Percentiles rank a stretch among this genome's conserved stretches.
phyloP scores from a whole-genome alignment of 345 rosid species.

The Psidium friedrichsthalianum region DNA sequence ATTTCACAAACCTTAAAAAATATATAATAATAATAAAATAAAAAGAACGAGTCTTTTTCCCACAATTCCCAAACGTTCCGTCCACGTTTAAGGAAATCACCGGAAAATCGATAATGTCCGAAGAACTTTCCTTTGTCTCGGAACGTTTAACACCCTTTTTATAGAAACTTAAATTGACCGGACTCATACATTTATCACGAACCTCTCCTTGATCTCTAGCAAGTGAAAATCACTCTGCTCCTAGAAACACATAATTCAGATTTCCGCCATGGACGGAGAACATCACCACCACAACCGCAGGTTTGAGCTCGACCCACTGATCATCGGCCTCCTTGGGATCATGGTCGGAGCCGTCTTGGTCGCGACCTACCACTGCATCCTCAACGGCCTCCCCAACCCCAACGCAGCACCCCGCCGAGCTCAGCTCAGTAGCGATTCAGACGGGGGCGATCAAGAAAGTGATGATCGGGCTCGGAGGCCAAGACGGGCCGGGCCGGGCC shows the following conservation, averaged over 20 bases:
- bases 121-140: background rate
- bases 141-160: background rate
- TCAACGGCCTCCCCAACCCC: background rate
- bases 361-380: constrained; percentile 22
- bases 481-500: background rate
- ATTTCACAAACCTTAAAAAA: background rate
- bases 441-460: background rate
- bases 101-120: background rate
- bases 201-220: background rate
- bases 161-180: background rate
- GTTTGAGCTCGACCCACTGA: constrained; percentile 6
- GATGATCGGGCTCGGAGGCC: background rate
- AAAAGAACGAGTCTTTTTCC: background rate
- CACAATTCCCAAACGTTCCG: background rate
- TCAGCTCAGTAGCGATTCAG: background rate
- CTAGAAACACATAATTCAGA: background rate
- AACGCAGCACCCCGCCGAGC: background rate
- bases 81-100: background rate
- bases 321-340: constrained; percentile 28
- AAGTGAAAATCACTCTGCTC: background rate
- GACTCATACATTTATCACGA: background rate
- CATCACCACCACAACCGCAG: background rate
- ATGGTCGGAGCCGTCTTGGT: constrained; percentile 26
- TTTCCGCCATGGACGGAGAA: constrained; percentile 11
- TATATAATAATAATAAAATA: too few species aligned